A percentile compares a stretch with the other conserved stretches of the same genome.
These are phyloP conservation scores for Beauveria brongniartii DNA, from an alignment of 2,329 filamentous ascomycete genomes.

Conservation along the genomic window DNA sequence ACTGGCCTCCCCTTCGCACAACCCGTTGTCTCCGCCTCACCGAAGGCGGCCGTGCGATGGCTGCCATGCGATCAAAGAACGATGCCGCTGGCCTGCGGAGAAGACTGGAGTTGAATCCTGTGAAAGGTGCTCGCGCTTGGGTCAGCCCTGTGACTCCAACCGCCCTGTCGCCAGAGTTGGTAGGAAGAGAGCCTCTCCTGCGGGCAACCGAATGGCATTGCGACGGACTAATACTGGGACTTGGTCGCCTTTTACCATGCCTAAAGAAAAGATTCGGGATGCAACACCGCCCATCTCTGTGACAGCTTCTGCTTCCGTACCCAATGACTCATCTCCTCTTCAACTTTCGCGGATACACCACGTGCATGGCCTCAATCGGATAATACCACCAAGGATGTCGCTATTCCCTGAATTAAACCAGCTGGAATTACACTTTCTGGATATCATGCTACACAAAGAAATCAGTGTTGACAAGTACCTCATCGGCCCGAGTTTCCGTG, in stretches of 20 bases:
- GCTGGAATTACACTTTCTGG: slow-evolving; percentile 9
- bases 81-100: background rate
- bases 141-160: background rate
- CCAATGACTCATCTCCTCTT: background rate
- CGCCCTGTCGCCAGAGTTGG: background rate
- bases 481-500: slow-evolving; percentile 11
- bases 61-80: slow-evolving; percentile 11
- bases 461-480: slow-evolving; percentile 12
- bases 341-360: background rate
- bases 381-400: background rate
- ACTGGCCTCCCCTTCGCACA: background rate
- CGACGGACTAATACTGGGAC: background rate
- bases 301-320: background rate
- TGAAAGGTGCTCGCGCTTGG: slow-evolving; percentile 7
- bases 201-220: background rate
- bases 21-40: background rate
- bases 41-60: slow-evolving; percentile 6
- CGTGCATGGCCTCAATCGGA: background rate
- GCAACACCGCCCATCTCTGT: background rate
- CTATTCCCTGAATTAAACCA: slow-evolving; percentile 9
- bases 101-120: background rate
- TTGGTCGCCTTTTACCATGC: too few species aligned
- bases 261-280: background rate
- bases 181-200: background rate
- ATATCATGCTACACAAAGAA: slow-evolving; percentile 9